A percentile compares a stretch with the other conserved stretches of the same genome.
Evolutionary conservation across 2,329 filamentous ascomycete genomes (phyloP).

Genomic region (Ascocoryne sarcoides): DNA sequence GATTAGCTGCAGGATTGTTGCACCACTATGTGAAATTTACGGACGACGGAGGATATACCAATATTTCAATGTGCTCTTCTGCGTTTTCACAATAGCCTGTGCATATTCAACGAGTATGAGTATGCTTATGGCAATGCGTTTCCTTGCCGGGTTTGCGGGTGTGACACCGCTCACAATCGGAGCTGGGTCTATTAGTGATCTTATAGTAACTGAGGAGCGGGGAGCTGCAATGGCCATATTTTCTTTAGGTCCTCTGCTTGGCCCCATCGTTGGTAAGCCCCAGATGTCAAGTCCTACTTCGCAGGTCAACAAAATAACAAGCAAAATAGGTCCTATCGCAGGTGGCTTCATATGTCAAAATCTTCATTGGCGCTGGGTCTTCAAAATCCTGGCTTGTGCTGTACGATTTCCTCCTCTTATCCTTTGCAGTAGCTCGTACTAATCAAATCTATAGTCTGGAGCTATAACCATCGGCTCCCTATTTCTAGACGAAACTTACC

Average conservation of each 20-base stretch:
- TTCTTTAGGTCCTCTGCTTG: slow-evolving; percentile 19
- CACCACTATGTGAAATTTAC: slow-evolving; percentile 49
- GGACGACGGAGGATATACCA: slow-evolving; percentile 44
- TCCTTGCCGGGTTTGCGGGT: slow-evolving; percentile 51
- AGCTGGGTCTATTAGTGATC: slow-evolving; percentile 7
- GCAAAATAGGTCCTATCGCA: slow-evolving; percentile 33
- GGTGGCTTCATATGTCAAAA: slow-evolving; percentile 27
- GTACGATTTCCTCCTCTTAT: slow-evolving; percentile 20
- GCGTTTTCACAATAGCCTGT: slow-evolving; percentile 43
- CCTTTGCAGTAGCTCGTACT: slow-evolving; percentile 19
- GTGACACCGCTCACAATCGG: slow-evolving; percentile 43
- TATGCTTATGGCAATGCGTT: slow-evolving; percentile 48
- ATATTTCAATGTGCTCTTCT: slow-evolving; percentile 38
- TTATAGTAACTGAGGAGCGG: slow-evolving; percentile 3
- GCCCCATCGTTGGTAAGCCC: slow-evolving; percentile 27
- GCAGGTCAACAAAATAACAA: no score
- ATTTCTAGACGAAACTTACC: slow-evolving; percentile 35
- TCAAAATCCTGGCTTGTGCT: slow-evolving; percentile 38
- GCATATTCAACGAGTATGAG: slow-evolving; percentile 38
- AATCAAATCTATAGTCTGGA: background rate
- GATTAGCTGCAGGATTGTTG: slow-evolving; percentile 1
- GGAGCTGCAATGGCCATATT: slow-evolving; percentile 7
- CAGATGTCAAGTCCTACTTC: no score
- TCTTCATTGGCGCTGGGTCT: slow-evolving; percentile 47
- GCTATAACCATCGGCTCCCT: slow-evolving; percentile 33